phyloP scores from a whole-genome alignment of 306 rosid species.

The Dryas octopetala region DNA sequence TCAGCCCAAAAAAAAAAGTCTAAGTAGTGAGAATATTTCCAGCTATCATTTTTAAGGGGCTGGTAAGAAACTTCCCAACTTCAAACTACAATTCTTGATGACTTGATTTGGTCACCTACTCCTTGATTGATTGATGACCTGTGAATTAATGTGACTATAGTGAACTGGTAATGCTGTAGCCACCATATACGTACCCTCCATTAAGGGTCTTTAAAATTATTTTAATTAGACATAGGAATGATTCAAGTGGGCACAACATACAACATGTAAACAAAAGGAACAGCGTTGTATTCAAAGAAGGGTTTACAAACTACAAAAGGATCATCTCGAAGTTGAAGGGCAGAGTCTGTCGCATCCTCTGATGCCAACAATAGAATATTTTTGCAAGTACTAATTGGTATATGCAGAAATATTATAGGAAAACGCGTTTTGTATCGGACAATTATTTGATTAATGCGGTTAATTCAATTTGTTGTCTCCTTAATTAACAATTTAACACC shows the following conservation, averaged over 20 bases:
- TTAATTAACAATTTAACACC: not conserved
- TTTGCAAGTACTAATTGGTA: not conserved
- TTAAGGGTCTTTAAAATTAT: not conserved
- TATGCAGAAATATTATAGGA: not conserved
- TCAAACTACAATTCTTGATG: not conserved
- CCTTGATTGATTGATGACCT: constrained; percentile 3
- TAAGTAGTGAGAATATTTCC: not conserved
- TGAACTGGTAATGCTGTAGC: not conserved
- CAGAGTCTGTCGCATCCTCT: constrained; percentile 9
- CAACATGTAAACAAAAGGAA: constrained; percentile 9
- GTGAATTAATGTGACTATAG: not conserved
- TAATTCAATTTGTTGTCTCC: not conserved
- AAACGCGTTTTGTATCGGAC: constrained; percentile 1
- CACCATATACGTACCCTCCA: too few species aligned
- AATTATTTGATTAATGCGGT: not conserved
- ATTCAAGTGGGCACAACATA: not conserved
- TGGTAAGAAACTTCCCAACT: not conserved
- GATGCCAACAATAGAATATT: not conserved
- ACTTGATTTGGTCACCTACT: constrained; percentile 24
- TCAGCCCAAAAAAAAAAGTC: not conserved
- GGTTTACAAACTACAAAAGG: not conserved
- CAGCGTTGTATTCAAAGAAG: constrained; percentile 24
- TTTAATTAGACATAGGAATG: not conserved
- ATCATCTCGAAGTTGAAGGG: constrained; percentile 16
- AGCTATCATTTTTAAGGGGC: not conserved